Base-by-base conservation (phyloP, 2,329 filamentous ascomycete genomes). In the Aureobasidium zeae region DNA sequence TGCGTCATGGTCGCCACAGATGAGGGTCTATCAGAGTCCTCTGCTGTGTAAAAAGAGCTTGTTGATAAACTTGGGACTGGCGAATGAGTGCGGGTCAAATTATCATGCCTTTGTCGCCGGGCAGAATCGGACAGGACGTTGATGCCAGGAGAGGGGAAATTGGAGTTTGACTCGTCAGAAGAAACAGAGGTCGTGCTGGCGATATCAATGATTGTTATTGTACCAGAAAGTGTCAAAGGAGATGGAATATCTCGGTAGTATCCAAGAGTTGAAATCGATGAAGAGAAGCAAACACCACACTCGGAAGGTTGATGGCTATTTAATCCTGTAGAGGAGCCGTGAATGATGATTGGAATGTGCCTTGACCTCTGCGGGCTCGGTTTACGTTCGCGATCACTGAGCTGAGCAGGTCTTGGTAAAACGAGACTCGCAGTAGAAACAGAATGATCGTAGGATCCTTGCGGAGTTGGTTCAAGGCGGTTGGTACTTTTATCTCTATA, bases 341-440 rank as follows among this genome's bases (percentile, higher is more conserved):
- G 3, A 17, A 41, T 28, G 28, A 41, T 19, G 11, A 41, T 43
- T 3, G 39, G 39, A 8, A 43, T 30, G 16, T 43, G 39, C 15
- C 39, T 43, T 13, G 39, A 28, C 16, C 39, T 33, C 8, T 43
- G 39, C 5, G 39, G 39, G 21, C 39, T 43, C 10, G 39, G 30
- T 9, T 26, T 25, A 25, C 37, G 37, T 25, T 25, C 19, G 20
- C 25, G 26, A 11, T 9, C 10, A 5, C 9, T 8, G 9, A n/a
- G 3, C 8, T n/a, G 12, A 9, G 22, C 13, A 3, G 28, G 20
- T 25, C n/a, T 21, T 13, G 37, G 37, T 17, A 41, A 6, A 31
- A 41, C 26, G 16, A 41, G 20, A 11, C 28, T 41, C 20, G 6
- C 37, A 24, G 28, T n/a, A 16, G 19, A 32, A 13, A 15, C 2